Conservation (phyloP, 805 yeast species). For the Blastobotrys peoriensis region DNA sequence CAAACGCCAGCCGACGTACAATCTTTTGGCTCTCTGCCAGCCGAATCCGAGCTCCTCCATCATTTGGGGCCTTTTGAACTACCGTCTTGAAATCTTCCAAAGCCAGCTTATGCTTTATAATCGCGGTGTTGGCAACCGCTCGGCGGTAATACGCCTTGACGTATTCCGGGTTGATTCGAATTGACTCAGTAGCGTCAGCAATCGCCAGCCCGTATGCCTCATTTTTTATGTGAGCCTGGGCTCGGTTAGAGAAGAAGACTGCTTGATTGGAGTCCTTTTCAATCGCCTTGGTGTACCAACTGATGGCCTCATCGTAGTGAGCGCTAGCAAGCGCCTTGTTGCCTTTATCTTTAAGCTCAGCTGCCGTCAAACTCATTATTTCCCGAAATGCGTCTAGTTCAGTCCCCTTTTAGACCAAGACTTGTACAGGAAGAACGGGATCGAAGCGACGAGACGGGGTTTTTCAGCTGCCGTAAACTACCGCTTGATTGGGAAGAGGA, state of each 20-base stretch:
- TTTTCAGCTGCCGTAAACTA: too few relatives aligned
- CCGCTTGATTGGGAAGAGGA: too few relatives aligned
- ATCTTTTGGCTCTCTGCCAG: conserved; percentile 57
- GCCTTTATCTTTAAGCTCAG: conserved; percentile 53
- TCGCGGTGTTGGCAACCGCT: conserved; percentile 74
- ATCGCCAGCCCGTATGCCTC: conserved; percentile 86
- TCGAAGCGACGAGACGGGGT: too few relatives aligned
- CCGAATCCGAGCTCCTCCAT: conserved; percentile 58
- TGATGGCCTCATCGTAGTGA: conserved; percentile 57
- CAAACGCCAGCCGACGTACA: conserved; percentile 71
- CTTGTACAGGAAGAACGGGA: too few relatives aligned
- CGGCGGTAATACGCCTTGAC: conserved; percentile 81
- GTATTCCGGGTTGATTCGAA: conserved; percentile 59
- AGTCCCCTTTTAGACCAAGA: too few relatives aligned
- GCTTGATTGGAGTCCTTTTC: conserved; percentile 53
- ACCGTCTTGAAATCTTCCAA: conserved; percentile 61
- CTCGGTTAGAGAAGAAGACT: conserved; percentile 74
- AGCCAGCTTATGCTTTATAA: conserved; percentile 70
- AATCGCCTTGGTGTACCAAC: conserved; percentile 65
- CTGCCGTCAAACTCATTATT: too few relatives aligned
- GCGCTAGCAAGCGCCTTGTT: conserved; percentile 58
- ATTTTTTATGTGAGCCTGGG: conserved; percentile 78
- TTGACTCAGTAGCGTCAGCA: conserved; percentile 67
- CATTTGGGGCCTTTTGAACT: conserved; percentile 57
- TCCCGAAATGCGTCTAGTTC: too few relatives aligned